These are phyloP conservation scores for Globisporangium heterothallicum DNA, from an alignment of 352 stramenopile genomes.

Conservation along the genomic window DNA sequence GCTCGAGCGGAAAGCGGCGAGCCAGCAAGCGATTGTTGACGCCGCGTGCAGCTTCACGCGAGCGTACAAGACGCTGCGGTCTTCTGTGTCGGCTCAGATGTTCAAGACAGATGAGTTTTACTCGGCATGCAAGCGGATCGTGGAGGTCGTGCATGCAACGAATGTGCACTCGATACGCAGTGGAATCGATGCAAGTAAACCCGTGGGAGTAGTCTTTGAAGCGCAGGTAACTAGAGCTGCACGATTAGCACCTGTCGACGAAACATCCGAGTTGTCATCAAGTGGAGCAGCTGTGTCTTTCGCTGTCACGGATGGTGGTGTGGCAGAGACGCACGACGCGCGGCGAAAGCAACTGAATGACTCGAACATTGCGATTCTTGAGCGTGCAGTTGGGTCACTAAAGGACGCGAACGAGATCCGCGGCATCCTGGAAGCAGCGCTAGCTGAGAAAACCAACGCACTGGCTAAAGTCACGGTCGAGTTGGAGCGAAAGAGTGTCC, in stretches of 20 bases:
- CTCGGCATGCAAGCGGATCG: conserved; percentile 30
- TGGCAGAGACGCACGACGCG: conserved; percentile 12
- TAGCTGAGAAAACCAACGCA: conserved; percentile 20
- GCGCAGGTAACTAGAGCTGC: not conserved
- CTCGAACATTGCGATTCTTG: conserved; percentile 34
- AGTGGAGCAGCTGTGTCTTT: conserved; percentile 4
- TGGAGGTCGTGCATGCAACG: conserved; percentile 27
- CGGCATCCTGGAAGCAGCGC: conserved; percentile 18
- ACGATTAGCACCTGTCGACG: conserved; percentile 1
- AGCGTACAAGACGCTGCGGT: conserved; percentile 32
- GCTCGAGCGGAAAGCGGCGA: conserved; percentile 30
- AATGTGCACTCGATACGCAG: conserved; percentile 7
- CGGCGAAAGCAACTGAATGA: conserved; percentile 16
- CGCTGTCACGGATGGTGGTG: conserved; percentile 7
- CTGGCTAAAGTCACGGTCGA: conserved; percentile 16
- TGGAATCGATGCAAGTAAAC: conserved; percentile 1
- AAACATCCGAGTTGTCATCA: conserved; percentile 5
- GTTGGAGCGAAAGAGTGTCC: conserved; percentile 21
- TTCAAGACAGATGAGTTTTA: conserved; percentile 35
- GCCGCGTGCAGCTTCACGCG: conserved; percentile 33
- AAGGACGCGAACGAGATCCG: conserved; percentile 33
- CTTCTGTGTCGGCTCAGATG: conserved; percentile 27
- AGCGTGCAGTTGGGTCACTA: conserved; percentile 35
- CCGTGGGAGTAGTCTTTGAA: conserved; percentile 3
- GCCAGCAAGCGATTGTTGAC: conserved; percentile 33